Conservation (phyloP, 2,329 filamentous ascomycete genomes). For the Eutypella sp. region DNA sequence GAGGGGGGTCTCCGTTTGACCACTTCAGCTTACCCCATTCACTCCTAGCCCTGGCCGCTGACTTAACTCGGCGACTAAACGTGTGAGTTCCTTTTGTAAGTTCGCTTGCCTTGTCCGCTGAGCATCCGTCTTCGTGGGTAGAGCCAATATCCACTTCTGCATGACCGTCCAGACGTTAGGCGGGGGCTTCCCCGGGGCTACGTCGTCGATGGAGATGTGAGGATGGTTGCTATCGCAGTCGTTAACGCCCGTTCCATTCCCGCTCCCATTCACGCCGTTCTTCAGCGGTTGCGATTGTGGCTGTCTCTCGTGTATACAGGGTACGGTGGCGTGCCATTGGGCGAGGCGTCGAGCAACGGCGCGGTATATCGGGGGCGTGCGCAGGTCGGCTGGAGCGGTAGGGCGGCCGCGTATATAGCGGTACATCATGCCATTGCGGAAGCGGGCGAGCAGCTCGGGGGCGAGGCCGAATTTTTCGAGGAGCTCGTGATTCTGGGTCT, state of each 20-base stretch:
- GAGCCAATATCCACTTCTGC: conserved; percentile 88
- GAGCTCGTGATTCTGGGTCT: conserved; percentile 74
- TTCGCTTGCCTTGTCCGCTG: conserved; percentile 62
- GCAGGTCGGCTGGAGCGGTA: conserved; percentile 75
- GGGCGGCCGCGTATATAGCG: conserved; percentile 79
- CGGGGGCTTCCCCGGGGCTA: conserved; percentile 63
- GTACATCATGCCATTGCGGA: conserved; percentile 95
- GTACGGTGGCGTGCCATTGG: conserved; percentile 82
- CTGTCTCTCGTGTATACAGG: conserved; percentile 47
- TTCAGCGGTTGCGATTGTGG: conserved; percentile 30
- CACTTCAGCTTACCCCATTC: conserved; percentile 64
- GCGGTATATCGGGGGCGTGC: conserved; percentile 68
- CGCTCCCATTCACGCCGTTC: conserved; percentile 31
- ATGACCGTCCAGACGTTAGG: conserved; percentile 93
- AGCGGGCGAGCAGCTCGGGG: conserved; percentile 81
- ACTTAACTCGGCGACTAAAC: conserved; percentile 66
- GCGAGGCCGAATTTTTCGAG: conserved; percentile 80
- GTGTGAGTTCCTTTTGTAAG: conserved; percentile 70
- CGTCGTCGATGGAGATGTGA: conserved; percentile 43
- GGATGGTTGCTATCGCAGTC: conserved; percentile 32
- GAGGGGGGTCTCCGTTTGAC: too few species aligned
- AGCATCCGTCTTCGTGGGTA: conserved; percentile 67
- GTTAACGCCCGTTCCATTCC: conserved; percentile 25
- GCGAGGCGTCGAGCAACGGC: conserved; percentile 81
- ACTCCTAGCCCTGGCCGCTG: conserved; percentile 71